Conservation (phyloP, 176 grass and related monocot species). For the Themeda triandra region DNA sequence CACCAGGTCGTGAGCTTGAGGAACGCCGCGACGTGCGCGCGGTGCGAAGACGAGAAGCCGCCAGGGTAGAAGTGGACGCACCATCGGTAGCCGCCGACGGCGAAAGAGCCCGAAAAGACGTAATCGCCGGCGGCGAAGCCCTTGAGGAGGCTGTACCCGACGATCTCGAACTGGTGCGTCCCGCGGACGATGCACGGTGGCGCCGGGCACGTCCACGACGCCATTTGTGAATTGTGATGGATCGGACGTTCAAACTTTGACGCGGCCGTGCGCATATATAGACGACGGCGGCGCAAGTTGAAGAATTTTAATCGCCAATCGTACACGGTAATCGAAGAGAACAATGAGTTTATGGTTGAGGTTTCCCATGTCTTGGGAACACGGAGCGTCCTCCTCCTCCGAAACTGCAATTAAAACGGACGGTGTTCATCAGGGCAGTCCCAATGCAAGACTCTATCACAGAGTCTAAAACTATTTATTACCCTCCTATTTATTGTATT, state of each 20-base stretch:
- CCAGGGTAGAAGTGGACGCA: slow-evolving; percentile 23
- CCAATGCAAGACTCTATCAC: too few relatives aligned
- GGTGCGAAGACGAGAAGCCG: background rate
- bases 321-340: too few relatives aligned
- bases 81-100: slow-evolving; percentile 31
- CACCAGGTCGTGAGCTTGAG: slow-evolving; percentile 3
- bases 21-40: background rate
- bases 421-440: too few relatives aligned
- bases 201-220: background rate
- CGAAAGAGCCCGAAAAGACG: background rate
- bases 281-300: background rate
- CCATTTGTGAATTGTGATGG: background rate
- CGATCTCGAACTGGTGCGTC: slow-evolving; percentile 23
- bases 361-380: background rate
- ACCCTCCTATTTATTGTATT: too few relatives aligned
- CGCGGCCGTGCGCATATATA: background rate
- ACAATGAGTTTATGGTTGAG: background rate
- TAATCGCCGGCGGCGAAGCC: background rate
- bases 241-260: background rate
- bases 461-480: too few relatives aligned
- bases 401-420: background rate
- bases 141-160: background rate
- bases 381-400: background rate
- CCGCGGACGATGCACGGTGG: background rate
- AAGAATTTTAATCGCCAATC: background rate